These are phyloP conservation scores for Hysterangium stoloniferum DNA, from an alignment of 768 basidiomycete genomes.

Conservation along the genomic window DNA sequence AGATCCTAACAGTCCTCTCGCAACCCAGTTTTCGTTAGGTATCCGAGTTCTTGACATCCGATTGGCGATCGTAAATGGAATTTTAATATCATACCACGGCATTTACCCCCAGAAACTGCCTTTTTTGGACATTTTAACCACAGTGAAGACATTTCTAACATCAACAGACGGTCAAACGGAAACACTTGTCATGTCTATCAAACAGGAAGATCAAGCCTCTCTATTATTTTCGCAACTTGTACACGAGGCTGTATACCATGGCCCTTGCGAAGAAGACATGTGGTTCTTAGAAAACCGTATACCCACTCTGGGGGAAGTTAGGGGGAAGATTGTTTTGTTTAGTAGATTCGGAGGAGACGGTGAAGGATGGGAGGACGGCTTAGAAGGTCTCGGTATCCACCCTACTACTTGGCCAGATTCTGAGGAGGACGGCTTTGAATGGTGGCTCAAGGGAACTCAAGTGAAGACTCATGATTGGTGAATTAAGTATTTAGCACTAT, in stretches of 20 bases:
- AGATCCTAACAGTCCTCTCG: constrained; percentile 49
- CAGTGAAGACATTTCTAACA: constrained; percentile 57
- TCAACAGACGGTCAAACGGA: constrained; percentile 51
- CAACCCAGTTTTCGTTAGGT: constrained; percentile 63
- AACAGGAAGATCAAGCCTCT: constrained; percentile 68
- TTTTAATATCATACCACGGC: constrained; percentile 76
- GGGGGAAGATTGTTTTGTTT: constrained; percentile 80
- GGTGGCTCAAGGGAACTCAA: constrained; percentile 62
- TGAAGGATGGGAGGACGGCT: constrained; percentile 57
- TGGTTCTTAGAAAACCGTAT: constrained; percentile 82
- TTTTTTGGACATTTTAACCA: constrained; percentile 57
- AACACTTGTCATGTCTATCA: constrained; percentile 80
- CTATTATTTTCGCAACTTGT: constrained; percentile 57
- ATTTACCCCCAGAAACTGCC: constrained; percentile 60
- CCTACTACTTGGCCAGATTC: constrained; percentile 84
- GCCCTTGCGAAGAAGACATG: constrained; percentile 45
- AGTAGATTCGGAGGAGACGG: constrained; percentile 76
- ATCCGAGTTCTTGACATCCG: constrained; percentile 80
- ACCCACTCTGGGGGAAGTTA: constrained; percentile 73
- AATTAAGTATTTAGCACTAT: constrained; percentile 12
- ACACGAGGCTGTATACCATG: constrained; percentile 49
- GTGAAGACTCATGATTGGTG: constrained; percentile 86
- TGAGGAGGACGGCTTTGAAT: constrained; percentile 60
- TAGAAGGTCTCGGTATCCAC: constrained; percentile 78
- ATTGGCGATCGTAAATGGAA: constrained; percentile 53